These are phyloP conservation scores for Chalara sp. DNA, from an alignment of 2,329 filamentous ascomycete species.

Conservation along the genomic window DNA sequence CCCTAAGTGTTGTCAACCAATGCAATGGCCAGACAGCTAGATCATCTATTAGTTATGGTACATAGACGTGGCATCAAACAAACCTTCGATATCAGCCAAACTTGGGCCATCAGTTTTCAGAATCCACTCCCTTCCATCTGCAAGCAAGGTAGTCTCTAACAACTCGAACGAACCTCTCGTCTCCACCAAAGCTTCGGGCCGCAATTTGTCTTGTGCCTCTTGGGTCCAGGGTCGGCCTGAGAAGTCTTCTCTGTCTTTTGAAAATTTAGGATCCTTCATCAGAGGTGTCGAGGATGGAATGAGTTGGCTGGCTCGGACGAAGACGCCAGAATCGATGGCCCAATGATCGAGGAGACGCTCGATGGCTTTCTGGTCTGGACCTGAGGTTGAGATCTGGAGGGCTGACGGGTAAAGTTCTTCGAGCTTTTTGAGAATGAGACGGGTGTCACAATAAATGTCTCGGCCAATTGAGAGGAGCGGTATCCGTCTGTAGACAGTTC, in stretches of 20 bases:
- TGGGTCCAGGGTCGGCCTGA: conserved; percentile 35
- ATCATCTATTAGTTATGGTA: neutral
- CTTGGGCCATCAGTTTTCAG: conserved; percentile 43
- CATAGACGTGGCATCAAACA: neutral
- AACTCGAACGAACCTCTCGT: conserved; percentile 47
- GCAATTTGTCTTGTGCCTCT: conserved; percentile 32
- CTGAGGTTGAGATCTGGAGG: conserved; percentile 26
- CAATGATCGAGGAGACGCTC: conserved; percentile 50
- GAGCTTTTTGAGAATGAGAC: conserved; percentile 60
- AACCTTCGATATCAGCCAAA: conserved; percentile 61
- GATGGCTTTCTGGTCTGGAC: conserved; percentile 37
- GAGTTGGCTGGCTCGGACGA: conserved; percentile 43
- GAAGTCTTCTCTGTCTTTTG: conserved; percentile 47
- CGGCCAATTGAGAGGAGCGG: conserved; percentile 60
- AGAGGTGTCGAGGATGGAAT: conserved; percentile 50
- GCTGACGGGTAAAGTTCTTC: conserved; percentile 45
- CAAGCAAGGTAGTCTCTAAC: conserved; percentile 55
- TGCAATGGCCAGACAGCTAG: conserved; percentile 57
- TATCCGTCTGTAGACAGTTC: conserved; percentile 62
- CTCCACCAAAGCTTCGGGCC: conserved; percentile 50
- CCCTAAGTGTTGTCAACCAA: conserved; percentile 53
- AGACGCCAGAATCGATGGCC: conserved; percentile 50
- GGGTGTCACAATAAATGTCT: conserved; percentile 64
- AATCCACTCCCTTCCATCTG: conserved; percentile 62
- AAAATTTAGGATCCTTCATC: conserved; percentile 50